Base-by-base conservation (phyloP, 192 early-diverging fungal species). In the Coemansia brasiliensis region DNA sequence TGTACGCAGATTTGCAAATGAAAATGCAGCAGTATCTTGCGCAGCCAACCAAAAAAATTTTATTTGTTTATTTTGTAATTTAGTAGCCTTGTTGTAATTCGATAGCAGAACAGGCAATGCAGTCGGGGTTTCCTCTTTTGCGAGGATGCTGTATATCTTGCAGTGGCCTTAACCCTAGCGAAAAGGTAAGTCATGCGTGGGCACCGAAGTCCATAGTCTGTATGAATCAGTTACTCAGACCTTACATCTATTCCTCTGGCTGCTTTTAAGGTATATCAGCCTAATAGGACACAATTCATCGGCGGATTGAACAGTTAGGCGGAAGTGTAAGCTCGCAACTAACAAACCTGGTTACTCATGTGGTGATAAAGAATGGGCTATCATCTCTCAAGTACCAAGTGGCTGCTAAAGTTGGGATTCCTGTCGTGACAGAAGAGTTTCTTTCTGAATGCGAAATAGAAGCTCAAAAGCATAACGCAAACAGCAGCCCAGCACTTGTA, bases 321-420 rank as follows among this genome's bases (percentile, higher is more conserved):
- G 76, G 68, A 4, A 65, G 57, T 10, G 55, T 69, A 15, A 69
- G 76, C 54, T 43, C 39, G 21, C 64, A 68, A 49, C 52, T 79
- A 26, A 79, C 76, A 22, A 79, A 55, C 25, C 46, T 51, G 5
- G 76, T 79, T 4, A 79, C 76, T 1, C 70, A 79, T 41, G 53
- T 79, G 4, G 35, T 79, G 9, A 57, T 62, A 29, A 72, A 68
- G 37, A 62, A 62, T 35, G 32, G 44, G 10, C 60, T 64, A 13
- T 32, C 45, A 26, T 69, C 69, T 4, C 41, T 55, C 42, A 79
- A 79, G 52, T 79, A 80, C 57, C 57, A 54, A 3, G 63, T 69
- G 8, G 57, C 78, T 16, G 66, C 67, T 4, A 67, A 63, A 39
- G 59, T 65, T 0, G 72, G 72, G 2, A 69, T 80, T 13, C 72